Conservation (phyloP, 2,329 filamentous ascomycete species). For the Venturia aucupariae region DNA sequence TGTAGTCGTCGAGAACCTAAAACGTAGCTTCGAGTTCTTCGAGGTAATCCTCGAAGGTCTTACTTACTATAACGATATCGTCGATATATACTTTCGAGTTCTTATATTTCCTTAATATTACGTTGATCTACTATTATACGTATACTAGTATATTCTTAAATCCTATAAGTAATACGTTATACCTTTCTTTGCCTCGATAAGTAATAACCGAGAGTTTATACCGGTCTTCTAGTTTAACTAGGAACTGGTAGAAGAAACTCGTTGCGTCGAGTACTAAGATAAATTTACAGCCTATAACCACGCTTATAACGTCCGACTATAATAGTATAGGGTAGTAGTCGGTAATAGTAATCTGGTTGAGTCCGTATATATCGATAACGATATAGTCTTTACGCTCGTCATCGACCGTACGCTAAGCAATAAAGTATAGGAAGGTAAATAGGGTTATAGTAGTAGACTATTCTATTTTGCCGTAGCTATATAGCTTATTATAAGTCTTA, state of each 20-base stretch:
- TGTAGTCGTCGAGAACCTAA: neutral
- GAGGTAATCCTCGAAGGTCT: neutral
- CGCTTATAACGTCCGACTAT: neutral
- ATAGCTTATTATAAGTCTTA: neutral
- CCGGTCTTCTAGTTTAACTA: neutral
- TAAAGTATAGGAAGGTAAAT: neutral
- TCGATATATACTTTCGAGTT: neutral
- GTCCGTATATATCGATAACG: neutral
- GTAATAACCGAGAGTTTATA: neutral
- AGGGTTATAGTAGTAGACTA: neutral
- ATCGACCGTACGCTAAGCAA: neutral
- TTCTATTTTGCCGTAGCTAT: neutral
- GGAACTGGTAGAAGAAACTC: neutral
- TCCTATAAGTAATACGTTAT: neutral
- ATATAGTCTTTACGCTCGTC: neutral
- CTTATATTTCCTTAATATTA: neutral
- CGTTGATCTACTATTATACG: neutral
- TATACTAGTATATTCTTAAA: neutral
- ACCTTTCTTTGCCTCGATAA: neutral
- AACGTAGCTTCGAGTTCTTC: neutral
- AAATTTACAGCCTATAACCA: neutral
- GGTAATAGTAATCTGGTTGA: neutral
- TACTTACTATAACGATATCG: neutral
- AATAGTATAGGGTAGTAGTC: neutral
- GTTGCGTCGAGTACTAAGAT: neutral